A percentile compares a stretch with the other conserved stretches of the same genome.
phyloP scores from a whole-genome alignment of 352 stramenopile genomes.

The Pythium coloratum region DNA sequence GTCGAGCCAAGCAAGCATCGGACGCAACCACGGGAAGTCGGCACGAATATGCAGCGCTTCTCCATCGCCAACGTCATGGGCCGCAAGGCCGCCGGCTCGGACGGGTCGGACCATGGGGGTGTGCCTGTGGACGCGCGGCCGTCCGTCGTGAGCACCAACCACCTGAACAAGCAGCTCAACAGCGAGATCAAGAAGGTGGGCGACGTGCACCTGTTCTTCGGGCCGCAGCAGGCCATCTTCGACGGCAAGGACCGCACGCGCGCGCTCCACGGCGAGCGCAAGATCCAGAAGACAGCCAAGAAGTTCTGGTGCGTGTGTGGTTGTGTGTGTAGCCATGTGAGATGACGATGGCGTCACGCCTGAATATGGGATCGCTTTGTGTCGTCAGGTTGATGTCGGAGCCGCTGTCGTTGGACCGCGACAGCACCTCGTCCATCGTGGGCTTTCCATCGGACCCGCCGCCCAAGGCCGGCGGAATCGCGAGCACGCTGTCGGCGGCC shows the following conservation, averaged over 20 bases:
- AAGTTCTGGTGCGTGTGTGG: conserved; percentile 54
- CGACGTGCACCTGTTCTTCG: conserved; percentile 84
- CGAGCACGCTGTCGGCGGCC: conserved; percentile 66
- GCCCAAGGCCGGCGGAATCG: conserved; percentile 36
- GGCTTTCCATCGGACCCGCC: conserved; percentile 51
- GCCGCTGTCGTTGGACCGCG: conserved; percentile 74
- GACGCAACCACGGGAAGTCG: neutral
- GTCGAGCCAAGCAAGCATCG: neutral
- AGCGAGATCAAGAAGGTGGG: conserved; percentile 56
- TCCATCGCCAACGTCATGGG: conserved; percentile 70
- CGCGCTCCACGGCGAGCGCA: conserved; percentile 85
- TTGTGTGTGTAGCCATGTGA: neutral
- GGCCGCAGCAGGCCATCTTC: conserved; percentile 67
- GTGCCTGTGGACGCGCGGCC: conserved; percentile 40
- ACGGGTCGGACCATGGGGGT: conserved; percentile 36
- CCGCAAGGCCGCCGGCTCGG: conserved; percentile 45
- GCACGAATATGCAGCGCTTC: conserved; percentile 70
- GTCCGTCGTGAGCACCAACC: conserved; percentile 58
- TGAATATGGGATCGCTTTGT: conserved; percentile 1
- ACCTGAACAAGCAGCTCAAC: conserved; percentile 76
- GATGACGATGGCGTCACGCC: neutral
- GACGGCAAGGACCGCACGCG: conserved; percentile 72
- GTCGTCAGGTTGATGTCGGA: conserved; percentile 72
- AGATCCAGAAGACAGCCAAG: conserved; percentile 83
- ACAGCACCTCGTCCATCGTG: conserved; percentile 77